Evolutionary conservation across 495 filamentous ascomycete genomes (phyloP).

Genomic region (Trichocladium antarcticum): DNA sequence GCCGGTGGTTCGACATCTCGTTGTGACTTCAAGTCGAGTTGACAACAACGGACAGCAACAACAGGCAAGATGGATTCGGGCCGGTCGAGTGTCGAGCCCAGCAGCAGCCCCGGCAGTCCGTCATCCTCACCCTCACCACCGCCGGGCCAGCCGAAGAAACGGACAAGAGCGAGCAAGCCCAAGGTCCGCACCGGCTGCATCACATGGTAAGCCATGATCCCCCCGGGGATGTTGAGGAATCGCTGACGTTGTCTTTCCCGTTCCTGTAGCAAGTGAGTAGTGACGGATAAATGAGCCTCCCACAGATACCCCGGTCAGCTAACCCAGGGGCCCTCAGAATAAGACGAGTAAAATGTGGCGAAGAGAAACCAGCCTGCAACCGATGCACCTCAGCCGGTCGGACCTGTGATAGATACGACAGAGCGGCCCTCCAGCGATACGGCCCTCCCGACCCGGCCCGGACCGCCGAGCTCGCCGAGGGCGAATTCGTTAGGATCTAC

Average conservation of each 20-base stretch:
- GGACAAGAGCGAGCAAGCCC: conserved; percentile 26
- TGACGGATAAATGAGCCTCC: neutral
- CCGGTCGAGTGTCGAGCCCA: conserved; percentile 3
- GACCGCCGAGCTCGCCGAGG: conserved; percentile 19
- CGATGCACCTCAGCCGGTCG: conserved; percentile 35
- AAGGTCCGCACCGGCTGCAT: conserved; percentile 28
- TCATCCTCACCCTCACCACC: conserved; percentile 5
- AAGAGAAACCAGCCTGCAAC: conserved; percentile 31
- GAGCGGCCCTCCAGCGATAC: conserved; percentile 15
- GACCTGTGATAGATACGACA: conserved; percentile 35
- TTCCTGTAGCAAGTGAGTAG: conserved; percentile 16
- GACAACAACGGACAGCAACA: neutral
- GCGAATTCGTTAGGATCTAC: conserved; percentile 25
- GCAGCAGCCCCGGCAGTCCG: conserved; percentile 7
- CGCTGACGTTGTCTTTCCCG: neutral
- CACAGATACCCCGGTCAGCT: neutral
- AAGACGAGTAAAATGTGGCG: conserved; percentile 33
- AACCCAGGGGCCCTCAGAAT: conserved; percentile 10
- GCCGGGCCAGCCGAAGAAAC: conserved; percentile 13
- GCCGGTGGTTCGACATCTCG: too few relatives aligned
- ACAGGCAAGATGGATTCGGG: neutral
- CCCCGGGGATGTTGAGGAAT: neutral
- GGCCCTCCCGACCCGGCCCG: conserved; percentile 4
- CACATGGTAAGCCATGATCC: conserved; percentile 19
- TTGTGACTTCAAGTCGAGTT: too few relatives aligned